phyloP scores from a whole-genome alignment of 768 basidiomycete genomes.

The Mycena galericulata region DNA sequence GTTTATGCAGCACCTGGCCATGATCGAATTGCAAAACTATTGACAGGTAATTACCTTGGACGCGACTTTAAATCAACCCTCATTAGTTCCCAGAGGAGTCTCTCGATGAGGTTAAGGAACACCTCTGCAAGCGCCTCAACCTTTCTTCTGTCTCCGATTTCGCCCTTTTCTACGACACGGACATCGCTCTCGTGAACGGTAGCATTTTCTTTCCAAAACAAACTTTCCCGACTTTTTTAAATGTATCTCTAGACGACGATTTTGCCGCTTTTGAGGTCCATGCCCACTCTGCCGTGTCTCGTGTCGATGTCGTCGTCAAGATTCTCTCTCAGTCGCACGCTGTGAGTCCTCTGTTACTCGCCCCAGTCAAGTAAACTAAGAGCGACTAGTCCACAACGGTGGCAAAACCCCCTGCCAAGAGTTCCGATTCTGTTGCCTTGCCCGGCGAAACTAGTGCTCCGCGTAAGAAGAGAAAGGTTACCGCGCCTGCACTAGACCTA shows the following conservation, averaged over 20 bases:
- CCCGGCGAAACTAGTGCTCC: neutral
- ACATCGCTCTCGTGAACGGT: conserved; percentile 86
- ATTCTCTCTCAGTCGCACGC: conserved; percentile 3
- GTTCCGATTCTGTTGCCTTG: neutral
- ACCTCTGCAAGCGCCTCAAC: conserved; percentile 72
- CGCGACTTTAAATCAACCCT: conserved; percentile 14
- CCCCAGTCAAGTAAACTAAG: neutral
- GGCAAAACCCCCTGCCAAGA: neutral
- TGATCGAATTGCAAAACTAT: conserved; percentile 64
- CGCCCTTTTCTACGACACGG: conserved; percentile 65
- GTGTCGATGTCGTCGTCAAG: conserved; percentile 54
- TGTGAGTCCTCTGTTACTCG: conserved; percentile 15
- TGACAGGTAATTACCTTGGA: conserved; percentile 56
- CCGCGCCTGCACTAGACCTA: neutral
- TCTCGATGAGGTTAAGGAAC: conserved; percentile 66
- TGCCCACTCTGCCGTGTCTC: conserved; percentile 47
- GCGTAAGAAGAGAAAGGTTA: conserved; percentile 25
- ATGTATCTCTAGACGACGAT: conserved; percentile 70
- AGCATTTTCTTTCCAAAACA: conserved; percentile 24
- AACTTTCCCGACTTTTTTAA: conserved; percentile 12
- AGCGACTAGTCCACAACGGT: neutral
- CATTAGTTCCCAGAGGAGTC: conserved; percentile 62
- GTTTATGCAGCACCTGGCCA: conserved; percentile 54
- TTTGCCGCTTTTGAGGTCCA: conserved; percentile 77
- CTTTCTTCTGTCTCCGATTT: conserved; percentile 54